These are phyloP conservation scores for Penicillium italicum DNA, from an alignment of 2,329 filamentous ascomycete genomes.

Conservation along the genomic window DNA sequence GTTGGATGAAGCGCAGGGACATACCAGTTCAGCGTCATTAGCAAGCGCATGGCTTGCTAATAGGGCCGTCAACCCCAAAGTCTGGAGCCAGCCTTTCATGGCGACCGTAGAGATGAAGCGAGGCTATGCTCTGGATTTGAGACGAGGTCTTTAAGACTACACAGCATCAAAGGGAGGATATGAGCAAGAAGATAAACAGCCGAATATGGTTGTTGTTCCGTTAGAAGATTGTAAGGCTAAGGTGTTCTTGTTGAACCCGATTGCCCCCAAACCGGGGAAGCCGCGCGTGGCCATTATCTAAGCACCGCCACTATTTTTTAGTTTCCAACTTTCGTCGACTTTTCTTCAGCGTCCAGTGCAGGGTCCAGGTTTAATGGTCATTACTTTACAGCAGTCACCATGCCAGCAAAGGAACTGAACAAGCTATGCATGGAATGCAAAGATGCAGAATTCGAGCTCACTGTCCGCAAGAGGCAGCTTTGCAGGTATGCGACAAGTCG, in stretches of 20 bases:
- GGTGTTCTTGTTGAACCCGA: conserved; percentile 6
- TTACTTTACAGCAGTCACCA: conserved; percentile 11
- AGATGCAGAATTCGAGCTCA: conserved; percentile 48
- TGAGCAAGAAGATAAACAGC: neutral
- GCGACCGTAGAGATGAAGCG: conserved; percentile 27
- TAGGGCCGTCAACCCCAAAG: conserved; percentile 37
- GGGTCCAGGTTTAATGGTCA: neutral
- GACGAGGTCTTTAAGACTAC: conserved; percentile 12
- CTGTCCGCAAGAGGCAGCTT: conserved; percentile 57
- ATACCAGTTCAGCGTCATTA: conserved; percentile 47
- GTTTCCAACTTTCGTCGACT: conserved; percentile 17
- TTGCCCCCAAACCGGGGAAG: conserved; percentile 20
- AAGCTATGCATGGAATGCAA: conserved; percentile 57
- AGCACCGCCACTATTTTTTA: conserved; percentile 19
- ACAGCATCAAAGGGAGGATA: conserved; percentile 21
- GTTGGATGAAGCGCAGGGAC: neutral
- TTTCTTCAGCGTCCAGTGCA: conserved; percentile 9
- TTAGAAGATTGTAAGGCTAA: conserved; percentile 7
- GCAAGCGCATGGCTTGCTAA: conserved; percentile 39
- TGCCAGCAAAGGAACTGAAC: conserved; percentile 33
- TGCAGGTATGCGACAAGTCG: conserved; percentile 50
- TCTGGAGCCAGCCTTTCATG: conserved; percentile 42
- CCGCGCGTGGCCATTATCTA: conserved; percentile 29
- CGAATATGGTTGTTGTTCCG: neutral
- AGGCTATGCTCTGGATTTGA: conserved; percentile 23